Percentiles rank a stretch among this genome's conserved stretches.
phyloP scores from a whole-genome alignment of 106 monocot genomes.

The Dendrobium chrysotoxum region DNA sequence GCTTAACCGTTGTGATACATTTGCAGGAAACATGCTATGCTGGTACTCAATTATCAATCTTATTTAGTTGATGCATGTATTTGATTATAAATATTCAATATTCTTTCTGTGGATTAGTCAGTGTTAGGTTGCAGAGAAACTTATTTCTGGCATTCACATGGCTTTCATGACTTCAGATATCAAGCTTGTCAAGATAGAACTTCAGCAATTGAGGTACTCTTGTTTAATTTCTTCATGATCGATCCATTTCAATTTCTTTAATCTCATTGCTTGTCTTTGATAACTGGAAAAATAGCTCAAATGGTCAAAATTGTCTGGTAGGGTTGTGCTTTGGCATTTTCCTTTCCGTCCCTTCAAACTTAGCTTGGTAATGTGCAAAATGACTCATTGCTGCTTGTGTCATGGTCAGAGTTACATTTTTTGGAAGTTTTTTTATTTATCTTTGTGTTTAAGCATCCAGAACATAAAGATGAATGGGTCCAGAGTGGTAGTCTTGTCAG shows the following conservation, averaged over 20 bases:
- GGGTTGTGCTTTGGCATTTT: too few species aligned
- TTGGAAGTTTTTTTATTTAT: too few species aligned
- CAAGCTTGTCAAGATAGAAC: background rate
- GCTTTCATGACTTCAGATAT: slow-evolving; percentile 8
- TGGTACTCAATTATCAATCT: background rate
- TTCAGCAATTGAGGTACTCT: background rate
- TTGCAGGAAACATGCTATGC: background rate
- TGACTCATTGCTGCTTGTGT: too few species aligned
- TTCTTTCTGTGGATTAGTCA: slow-evolving; percentile 3
- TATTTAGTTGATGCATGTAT: background rate
- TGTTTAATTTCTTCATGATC: background rate
- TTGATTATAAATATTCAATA: background rate
- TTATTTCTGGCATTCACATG: background rate
- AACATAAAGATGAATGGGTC: too few species aligned
- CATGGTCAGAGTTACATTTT: too few species aligned
- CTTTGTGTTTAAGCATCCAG: too few species aligned
- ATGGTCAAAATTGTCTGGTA: background rate
- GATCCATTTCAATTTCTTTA: background rate
- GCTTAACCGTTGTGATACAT: background rate
- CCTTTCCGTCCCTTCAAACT: too few species aligned
- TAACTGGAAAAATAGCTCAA: background rate
- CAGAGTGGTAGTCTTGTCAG: too few species aligned
- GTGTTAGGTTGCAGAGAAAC: slow-evolving; percentile 11
- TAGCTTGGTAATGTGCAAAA: too few species aligned
- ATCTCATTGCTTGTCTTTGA: background rate